Evolutionary conservation across 495 filamentous ascomycete species (phyloP), one percentile per base, ranked within the genome.

Genomic region (Pyrenopolyporus hunteri): DNA sequence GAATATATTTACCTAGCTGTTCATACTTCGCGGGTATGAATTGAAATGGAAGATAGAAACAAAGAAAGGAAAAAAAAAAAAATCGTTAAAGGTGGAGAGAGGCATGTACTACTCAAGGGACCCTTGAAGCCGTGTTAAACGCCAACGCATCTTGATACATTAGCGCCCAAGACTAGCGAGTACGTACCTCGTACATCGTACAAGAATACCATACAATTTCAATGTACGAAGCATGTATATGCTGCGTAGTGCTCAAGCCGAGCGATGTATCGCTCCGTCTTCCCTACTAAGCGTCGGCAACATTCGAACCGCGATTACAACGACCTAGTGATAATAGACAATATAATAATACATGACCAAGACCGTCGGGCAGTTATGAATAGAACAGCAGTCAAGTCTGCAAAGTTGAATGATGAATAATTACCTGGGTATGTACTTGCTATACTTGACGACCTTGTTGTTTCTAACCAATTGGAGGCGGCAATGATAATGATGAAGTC

Each of bases 111-210:
- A 20, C 10, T 52, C 52, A 31, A 42, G 56, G 51, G 63, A 57
- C 57, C 63, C 63, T 59, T 46, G 57, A 52, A 60, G 56, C 51
- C 63, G 49, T 60, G 50, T 46, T 44, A 35, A 56, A 60, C 52
- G 63, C 63, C 63, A 66, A 66, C 63, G 56, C 63, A 66, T 66
- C 57, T 57, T 57, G 57, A 57, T 66, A 61, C 63, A 66, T 66
- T 66, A 66, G 63, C 63, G 57, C 63, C 63, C 37, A 57, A 60
- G 23, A 42, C 39, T 40, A 52, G 17, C 26, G 7, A 13, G 1
- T 66, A 66, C 56, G 62, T 65, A 65, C 55, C 44, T 65, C 19
- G 11, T 49, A 64, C 37, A 13, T 33, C 60, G 23, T 54, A 57
- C 25, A 19, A 26, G n/a, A 28, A 14, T 57, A 39, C n/a, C 14